These are phyloP conservation scores for Diaporthe humulicola DNA, from an alignment of 2,329 filamentous ascomycete species.

Conservation along the genomic window DNA sequence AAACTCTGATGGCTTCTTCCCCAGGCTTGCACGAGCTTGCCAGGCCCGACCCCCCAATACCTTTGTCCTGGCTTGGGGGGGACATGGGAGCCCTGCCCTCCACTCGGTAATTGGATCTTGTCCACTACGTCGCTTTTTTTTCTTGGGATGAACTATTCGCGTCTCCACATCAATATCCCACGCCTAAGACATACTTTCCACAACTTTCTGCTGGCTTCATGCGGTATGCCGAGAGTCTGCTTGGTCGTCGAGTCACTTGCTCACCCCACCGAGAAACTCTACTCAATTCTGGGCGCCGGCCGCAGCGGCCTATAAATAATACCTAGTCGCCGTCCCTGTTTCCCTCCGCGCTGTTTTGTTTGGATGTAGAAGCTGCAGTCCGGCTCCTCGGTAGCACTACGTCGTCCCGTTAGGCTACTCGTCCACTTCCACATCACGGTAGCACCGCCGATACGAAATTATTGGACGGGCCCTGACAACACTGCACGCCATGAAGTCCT, in stretches of 20 bases:
- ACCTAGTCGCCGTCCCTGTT: not conserved
- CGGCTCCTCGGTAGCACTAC: conserved; percentile 20
- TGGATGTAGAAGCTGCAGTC: conserved; percentile 21
- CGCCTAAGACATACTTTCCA: conserved; percentile 25
- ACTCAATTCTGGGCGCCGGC: not conserved
- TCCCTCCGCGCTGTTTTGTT: not conserved
- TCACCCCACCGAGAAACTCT: not conserved
- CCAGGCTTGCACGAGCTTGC: too few relatives aligned
- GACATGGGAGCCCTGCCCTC: conserved; percentile 15
- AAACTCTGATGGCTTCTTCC: not conserved
- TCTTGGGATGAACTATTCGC: conserved; percentile 25
- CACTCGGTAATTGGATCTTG: conserved; percentile 12
- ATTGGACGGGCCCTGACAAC: not conserved
- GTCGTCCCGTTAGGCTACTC: conserved; percentile 12
- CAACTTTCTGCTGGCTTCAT: conserved; percentile 8
- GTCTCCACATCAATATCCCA: conserved; percentile 29
- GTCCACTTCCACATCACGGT: not conserved
- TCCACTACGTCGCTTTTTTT: conserved; percentile 13
- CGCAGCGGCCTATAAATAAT: conserved; percentile 2
- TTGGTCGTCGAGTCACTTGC: conserved; percentile 22
- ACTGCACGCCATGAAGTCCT: conserved; percentile 44
- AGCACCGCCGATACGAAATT: conserved; percentile 11
- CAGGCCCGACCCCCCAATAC: not conserved
- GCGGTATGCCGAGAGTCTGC: conserved; percentile 15
- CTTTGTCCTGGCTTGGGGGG: conserved; percentile 4